Evolutionary conservation across 805 yeast species (phyloP), one percentile per base, ranked within the genome.

Genomic region (Metschnikowia aberdeeniae): DNA sequence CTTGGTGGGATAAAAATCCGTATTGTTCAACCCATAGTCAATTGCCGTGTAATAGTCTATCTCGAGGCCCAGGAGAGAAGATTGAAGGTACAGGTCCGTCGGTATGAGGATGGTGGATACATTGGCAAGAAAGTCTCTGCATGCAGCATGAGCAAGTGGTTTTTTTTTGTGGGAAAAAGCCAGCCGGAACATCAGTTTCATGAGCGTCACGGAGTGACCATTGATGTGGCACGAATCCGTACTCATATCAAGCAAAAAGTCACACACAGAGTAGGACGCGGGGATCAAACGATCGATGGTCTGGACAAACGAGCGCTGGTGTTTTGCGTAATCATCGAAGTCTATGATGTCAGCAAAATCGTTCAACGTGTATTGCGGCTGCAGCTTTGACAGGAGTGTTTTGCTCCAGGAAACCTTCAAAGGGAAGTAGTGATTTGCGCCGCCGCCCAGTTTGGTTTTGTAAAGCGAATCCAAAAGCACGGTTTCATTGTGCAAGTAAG

Each of bases 301-400:
- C 47, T 85, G 88, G 10, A 88, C 78, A 26, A 76, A 77, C 0
- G 90, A 78, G 53, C 80, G 72, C 54, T 82, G 86, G 36, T 80
- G 77, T 42, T 73, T 72, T 1, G 93, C 88, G 42, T 61, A 64
- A 22, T 80, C 59, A 56, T 85, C 84, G 0, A 72, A 62, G 20
- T 80, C 84, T 1, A 83, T 72, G 4, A 85, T 77, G n/a, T 68
- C 62, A 0, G 77, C 63, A 4, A 61, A 59, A 45, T 75, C 76
- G 36, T 79, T 72, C 14, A 70, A 62, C n/a, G 59, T 62, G 45
- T 68, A 66, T 40, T 67, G 34, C 33, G 63, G 35, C 41, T 45
- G n/a, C 56, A 58, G 19, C 58, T 55, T 36, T 61, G 57, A 5
- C 68, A 66, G 4, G 61, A 49, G 3, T 66, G 22, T 12, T 17